Evolutionary conservation across 1,284 basidiomycete genomes (phyloP), one percentile per base, ranked within the genome.

Genomic region (Butyriboletus appendiculatus): DNA sequence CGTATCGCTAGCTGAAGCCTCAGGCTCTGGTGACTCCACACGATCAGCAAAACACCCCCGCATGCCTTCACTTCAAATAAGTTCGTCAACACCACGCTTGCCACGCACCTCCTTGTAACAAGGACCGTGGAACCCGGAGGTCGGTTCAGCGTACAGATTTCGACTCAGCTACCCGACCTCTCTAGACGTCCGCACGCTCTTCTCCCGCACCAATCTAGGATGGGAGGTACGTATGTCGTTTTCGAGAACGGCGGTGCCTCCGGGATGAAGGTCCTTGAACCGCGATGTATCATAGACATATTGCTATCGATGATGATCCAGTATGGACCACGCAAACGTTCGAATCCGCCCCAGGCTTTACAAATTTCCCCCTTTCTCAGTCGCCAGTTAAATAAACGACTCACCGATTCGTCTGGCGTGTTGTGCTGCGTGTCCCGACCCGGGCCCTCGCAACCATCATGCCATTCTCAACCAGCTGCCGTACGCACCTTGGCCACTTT

Each of bases 141-240:
- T 85, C 14, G 92, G 89, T 66, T 95, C 93, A 16, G 83, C 90
- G 66, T 93, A 93, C 1, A 92, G 93, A 0, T 94, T 88, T 59
- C 79, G 73, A 64, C 82, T 88, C 39, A 87, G 67, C 57, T 81
- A 76, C 22, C 90, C 92, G 0, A 76, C 66, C 28, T 78, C 67
- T 8, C 75, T 78, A 16, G 81, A 74, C 42, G 75, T 71, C 53
- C 89, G 81, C 54, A 84, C 75, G 54, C 79, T 74, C 65, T 81
- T 72, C 71, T 90, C 84, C 40, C n/a, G n/a, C n/a, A n/a, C n/a
- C n/a, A n/a, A n/a, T 3, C 4, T 22, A 4, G 22, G 22, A 22
- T 22, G 22, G 22, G 22, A 24, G 22, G 22, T 24, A 24, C 22
- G 22, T 24, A 24, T 24, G 22, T 24, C 24, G 24, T 24, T 6